A percentile compares a stretch with the other conserved stretches of the same genome.
phyloP scores from a whole-genome alignment of 306 rosid genomes.

The Cicer yamashitae region DNA sequence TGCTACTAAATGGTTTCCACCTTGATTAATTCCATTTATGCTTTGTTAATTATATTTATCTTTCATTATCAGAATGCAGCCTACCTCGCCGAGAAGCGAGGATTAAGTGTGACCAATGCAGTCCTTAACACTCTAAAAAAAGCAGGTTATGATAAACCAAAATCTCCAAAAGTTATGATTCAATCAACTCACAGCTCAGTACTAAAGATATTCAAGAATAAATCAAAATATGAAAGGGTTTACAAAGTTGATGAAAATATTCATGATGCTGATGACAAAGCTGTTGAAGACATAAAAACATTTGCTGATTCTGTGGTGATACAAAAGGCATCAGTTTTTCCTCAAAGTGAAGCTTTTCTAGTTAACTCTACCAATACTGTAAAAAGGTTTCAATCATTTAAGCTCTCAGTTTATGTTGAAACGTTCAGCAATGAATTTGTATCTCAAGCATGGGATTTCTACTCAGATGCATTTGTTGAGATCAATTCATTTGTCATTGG shows the following conservation, averaged over 20 bases:
- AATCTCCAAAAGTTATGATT: conserved; percentile 63
- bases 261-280: conserved; percentile 47
- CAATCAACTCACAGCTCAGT: conserved; percentile 76
- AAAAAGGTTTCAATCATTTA: conserved; percentile 49
- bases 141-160: conserved; percentile 63
- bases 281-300: conserved; percentile 63
- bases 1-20: not conserved
- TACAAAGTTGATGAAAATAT: conserved; percentile 64
- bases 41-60: conserved; percentile 28
- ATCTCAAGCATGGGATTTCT: conserved; percentile 95
- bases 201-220: conserved; percentile 60
- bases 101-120: conserved; percentile 55
- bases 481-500: conserved; percentile 67
- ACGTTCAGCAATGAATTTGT: conserved; percentile 88
- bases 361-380: conserved; percentile 52
- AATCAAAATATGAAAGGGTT: conserved; percentile 64
- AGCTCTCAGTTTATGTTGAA: conserved; percentile 74
- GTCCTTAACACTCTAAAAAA: conserved; percentile 60
- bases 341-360: conserved; percentile 51
- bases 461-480: conserved; percentile 83
- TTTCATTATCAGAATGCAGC: conserved; percentile 71
- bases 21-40: conserved; percentile 11
- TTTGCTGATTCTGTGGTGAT: conserved; percentile 83
- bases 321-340: conserved; percentile 62
- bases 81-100: conserved; percentile 60